Percentiles rank a stretch among this genome's conserved stretches.
Evolutionary conservation across 208 protist species (phyloP).

Genomic region (Crithidia bombi): DNA sequence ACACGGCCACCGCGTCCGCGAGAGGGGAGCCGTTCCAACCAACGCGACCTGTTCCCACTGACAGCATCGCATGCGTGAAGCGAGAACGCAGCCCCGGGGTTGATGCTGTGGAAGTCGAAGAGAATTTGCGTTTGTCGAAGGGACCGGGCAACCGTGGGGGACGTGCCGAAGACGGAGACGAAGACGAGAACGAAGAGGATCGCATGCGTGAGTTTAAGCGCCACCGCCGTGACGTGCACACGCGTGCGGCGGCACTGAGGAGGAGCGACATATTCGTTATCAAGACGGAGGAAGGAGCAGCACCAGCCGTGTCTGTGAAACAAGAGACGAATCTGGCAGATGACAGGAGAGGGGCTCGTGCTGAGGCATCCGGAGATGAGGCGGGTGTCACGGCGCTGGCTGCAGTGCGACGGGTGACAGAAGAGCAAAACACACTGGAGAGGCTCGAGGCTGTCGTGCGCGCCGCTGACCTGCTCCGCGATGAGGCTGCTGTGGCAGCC

Average conservation of each 20-base stretch:
- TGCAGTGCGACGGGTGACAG: neutral
- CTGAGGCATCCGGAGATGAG: neutral
- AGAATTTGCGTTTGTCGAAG: too few species aligned
- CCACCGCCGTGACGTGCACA: constrained; percentile 29
- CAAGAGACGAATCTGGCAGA: neutral
- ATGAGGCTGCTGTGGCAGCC: constrained; percentile 12
- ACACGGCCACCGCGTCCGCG: neutral
- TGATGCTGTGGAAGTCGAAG: too few species aligned
- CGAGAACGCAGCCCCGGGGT: neutral
- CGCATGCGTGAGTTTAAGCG: constrained; percentile 74
- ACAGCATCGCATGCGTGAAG: neutral
- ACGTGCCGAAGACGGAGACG: constrained; percentile 33
- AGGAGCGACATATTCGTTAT: neutral
- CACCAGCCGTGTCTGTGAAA: neutral
- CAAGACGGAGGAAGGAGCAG: neutral
- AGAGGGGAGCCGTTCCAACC: neutral
- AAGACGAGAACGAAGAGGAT: constrained; percentile 43
- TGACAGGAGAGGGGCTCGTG: neutral
- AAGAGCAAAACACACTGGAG: neutral
- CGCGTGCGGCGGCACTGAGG: constrained; percentile 19
- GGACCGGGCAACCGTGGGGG: neutral
- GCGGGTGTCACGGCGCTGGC: neutral
- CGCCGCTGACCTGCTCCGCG: constrained; percentile 26
- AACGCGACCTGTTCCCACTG: neutral
- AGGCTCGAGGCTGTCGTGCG: constrained; percentile 29